Percentiles rank a stretch among this genome's conserved stretches.
These are phyloP conservation scores for Yarrowia porcina DNA, from an alignment of 805 yeast genomes.

Conservation along the genomic window DNA sequence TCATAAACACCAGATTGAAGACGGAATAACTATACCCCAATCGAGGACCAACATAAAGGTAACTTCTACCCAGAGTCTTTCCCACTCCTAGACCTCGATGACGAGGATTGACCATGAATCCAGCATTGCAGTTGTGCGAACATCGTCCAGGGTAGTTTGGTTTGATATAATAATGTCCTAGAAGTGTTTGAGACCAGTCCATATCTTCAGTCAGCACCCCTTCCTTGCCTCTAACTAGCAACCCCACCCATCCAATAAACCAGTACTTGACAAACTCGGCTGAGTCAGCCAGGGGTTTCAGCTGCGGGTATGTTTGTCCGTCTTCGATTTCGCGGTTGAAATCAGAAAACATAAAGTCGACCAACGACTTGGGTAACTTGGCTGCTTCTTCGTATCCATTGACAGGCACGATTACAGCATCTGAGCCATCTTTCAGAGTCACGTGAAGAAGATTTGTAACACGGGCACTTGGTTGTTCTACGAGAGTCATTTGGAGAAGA, in stretches of 20 bases:
- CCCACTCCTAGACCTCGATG: slow-evolving; percentile 92
- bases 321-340: slow-evolving; percentile 86
- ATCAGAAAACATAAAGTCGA: slow-evolving; percentile 83
- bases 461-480: neutral
- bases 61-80: slow-evolving; percentile 74
- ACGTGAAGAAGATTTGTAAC: neutral
- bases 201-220: slow-evolving; percentile 46
- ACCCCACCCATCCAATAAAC: slow-evolving; percentile 83
- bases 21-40: slow-evolving; percentile 81
- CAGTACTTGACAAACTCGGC: slow-evolving; percentile 80
- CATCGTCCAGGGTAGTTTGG: slow-evolving; percentile 93
- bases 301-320: slow-evolving; percentile 84
- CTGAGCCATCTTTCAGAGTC: slow-evolving; percentile 2
- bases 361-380: slow-evolving; percentile 67
- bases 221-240: slow-evolving; percentile 41
- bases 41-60: slow-evolving; percentile 83
- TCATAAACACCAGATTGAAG: slow-evolving; percentile 83
- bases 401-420: neutral
- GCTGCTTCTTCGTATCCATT: neutral
- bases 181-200: slow-evolving; percentile 90
- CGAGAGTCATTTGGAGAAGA: neutral
- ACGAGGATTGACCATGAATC: slow-evolving; percentile 86
- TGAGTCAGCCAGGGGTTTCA: slow-evolving; percentile 63
- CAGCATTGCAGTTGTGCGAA: slow-evolving; percentile 85
- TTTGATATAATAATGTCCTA: slow-evolving; percentile 80